Evolutionary conservation across 257 asterid genomes (phyloP).

Genomic region (Solanum paucissectum): DNA sequence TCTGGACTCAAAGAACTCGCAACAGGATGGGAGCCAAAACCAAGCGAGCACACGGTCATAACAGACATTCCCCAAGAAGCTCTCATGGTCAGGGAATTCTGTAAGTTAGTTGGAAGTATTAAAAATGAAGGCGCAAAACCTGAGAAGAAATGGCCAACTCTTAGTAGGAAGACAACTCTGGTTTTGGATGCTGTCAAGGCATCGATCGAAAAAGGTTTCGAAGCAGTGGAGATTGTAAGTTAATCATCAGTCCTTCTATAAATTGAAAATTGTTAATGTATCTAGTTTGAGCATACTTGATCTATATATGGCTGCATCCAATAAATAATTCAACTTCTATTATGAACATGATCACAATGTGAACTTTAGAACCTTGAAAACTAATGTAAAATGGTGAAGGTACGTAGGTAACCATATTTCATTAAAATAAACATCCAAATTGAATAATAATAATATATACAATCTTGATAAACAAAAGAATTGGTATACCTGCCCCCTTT

Average conservation of each 20-base stretch:
- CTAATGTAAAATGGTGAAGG: background rate
- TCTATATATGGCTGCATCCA: background rate
- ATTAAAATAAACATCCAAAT: background rate
- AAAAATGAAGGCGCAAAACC: constrained; percentile 18
- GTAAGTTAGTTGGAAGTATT: constrained; percentile 28
- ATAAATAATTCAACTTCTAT: background rate
- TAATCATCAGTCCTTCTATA: background rate
- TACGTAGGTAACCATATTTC: background rate
- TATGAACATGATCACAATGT: background rate
- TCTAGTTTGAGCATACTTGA: background rate
- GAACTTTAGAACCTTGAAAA: background rate
- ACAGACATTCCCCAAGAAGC: constrained; percentile 71
- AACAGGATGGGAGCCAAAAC: constrained; percentile 26
- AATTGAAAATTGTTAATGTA: background rate
- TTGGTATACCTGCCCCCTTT: too few species aligned
- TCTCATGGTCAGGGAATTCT: constrained; percentile 58
- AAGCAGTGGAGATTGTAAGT: constrained; percentile 28
- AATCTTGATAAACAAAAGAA: too few species aligned
- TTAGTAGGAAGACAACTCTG: constrained; percentile 57
- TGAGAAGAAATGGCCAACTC: constrained; percentile 49
- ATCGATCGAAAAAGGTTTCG: constrained; percentile 45
- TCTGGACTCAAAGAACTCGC: constrained; percentile 21
- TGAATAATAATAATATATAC: too few species aligned
- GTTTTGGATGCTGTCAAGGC: constrained; percentile 60
- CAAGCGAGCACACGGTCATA: constrained; percentile 24